These are phyloP conservation scores for Pistacia vera DNA, from an alignment of 345 rosid species.

Conservation along the genomic window DNA sequence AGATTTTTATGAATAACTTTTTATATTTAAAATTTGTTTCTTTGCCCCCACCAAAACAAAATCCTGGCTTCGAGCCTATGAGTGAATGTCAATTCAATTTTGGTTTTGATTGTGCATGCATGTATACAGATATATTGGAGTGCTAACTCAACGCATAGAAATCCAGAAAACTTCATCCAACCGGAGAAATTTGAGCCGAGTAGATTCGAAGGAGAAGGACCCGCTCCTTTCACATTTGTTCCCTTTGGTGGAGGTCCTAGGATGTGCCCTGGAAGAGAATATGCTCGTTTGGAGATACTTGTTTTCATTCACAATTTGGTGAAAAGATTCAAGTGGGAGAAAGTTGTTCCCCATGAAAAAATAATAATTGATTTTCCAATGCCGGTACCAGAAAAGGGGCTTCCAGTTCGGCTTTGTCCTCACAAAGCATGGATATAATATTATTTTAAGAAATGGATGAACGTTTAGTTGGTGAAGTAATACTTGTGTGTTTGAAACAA, in stretches of 20 bases:
- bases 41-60: too few species aligned
- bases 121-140: neutral
- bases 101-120: neutral
- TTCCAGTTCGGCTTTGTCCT: neutral
- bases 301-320: neutral
- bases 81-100: too few species aligned
- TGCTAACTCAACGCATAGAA: neutral
- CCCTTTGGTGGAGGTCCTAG: neutral
- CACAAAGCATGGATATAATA: neutral
- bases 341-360: neutral
- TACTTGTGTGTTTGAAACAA: too few species aligned
- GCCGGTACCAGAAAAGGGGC: neutral
- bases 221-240: neutral
- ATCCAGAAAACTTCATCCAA: neutral
- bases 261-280: neutral
- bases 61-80: too few species aligned
- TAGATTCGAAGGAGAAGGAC: slow-evolving; percentile 1
- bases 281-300: neutral
- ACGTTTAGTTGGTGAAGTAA: too few species aligned
- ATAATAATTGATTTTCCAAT: neutral
- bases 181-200: neutral
- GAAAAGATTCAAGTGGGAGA: neutral
- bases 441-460: too few species aligned
- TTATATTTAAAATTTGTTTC: too few species aligned
- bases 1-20: too few species aligned